Base-by-base conservation (phyloP, 2,329 filamentous ascomycete genomes). In the Hymenoscyphus fructigenus region DNA sequence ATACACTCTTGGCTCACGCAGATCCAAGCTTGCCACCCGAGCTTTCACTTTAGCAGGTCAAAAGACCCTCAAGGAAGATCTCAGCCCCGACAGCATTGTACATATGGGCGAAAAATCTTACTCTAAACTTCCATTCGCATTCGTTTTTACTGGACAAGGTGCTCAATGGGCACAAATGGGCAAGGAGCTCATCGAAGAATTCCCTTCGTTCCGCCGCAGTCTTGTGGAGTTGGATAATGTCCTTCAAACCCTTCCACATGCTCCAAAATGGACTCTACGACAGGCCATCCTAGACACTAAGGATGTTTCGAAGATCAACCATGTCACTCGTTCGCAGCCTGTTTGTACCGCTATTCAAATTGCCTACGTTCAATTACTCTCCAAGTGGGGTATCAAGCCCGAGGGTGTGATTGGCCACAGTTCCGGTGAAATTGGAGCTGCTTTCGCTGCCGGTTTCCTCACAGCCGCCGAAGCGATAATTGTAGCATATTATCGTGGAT, bases 281-380 rank as follows among this genome's bases (percentile, higher is more conserved):
- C 44, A 50, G 12, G 36, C 44, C 17, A 44, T 67, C 6, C 55
- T 41, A 17, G 60, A 62, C 47, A 15, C 23, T 4, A 23, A 23
- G 26, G 47, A 57, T 15, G 15, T 75, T 38, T 77, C 79, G 1
- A 72, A 79, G 57, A 76, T 81, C 60, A 75, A 75, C 5, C 76
- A 80, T 66, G 63, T 60, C 3, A 53, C 63, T 10, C 29, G 32
- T n/a, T 66, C 63, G 41, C 79, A 81, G 68, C 78, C 80, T 64
- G 71, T 78, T 74, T 80, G 77, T 65, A 81, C 80, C 0, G 79
- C 81, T 0, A 65, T 84, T 1, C 83, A 85, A 68, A 73, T 85
- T 26, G 68, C 76, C 0, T 69, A 84, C 2, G 76, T 79, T 0
- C 73, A 78, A 10, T 73, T 84, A 2, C 73, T 84, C 0, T 41